Base-by-base conservation (phyloP, 495 filamentous ascomycete genomes). In the Aspergillus biplanus region DNA sequence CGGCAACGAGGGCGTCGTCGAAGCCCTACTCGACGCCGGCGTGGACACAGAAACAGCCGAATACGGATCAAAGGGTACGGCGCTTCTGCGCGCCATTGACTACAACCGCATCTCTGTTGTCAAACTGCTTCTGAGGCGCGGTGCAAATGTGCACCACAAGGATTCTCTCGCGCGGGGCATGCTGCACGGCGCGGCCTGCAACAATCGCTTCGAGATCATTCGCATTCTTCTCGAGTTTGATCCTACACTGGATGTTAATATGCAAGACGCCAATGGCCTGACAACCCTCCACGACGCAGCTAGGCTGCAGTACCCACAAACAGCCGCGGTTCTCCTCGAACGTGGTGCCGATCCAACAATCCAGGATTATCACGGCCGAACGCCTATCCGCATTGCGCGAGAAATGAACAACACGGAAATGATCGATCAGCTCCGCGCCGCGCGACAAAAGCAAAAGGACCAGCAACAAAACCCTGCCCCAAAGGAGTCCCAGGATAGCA, bases 121-220 rank as follows among this genome's bases (percentile, higher is more conserved):
- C 1, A 13, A 56, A 33, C 42, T 62, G 32, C 59, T 62, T 7
- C 31, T 56, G 0, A 13, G 39, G 2, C 52, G 59, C 0, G 59
- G 59, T 7, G 59, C 59, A 15, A 56, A 62, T 9, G 6, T 62
- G 31, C 59, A 62, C 42, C 59, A 62, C 52, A 56, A 62, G 32
- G 59, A 62, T 42, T 33, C n/a, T n/a, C 56, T 62, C 33, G 52
- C 37, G 15, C 52, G 59, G 3, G 59, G 59, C 5, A 32, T 62
- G 31, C 52, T 62, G 3, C 52, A 56, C 6, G 53, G 52, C 2
- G 59, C 59, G 1, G 59, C 59, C n/a, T 52, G 54, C 8, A 62
- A 62, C n/a, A 21, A 37, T 0, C 52, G 59, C 3, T 15, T 16
- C 5, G 42, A 37, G 1, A 62, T 62, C 33, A 27, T 62, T 7